Percentiles rank a stretch among this genome's conserved stretches.
Conservation (phyloP, 1,284 basidiomycete genomes). For the Coniferiporia sulphurascens region DNA sequence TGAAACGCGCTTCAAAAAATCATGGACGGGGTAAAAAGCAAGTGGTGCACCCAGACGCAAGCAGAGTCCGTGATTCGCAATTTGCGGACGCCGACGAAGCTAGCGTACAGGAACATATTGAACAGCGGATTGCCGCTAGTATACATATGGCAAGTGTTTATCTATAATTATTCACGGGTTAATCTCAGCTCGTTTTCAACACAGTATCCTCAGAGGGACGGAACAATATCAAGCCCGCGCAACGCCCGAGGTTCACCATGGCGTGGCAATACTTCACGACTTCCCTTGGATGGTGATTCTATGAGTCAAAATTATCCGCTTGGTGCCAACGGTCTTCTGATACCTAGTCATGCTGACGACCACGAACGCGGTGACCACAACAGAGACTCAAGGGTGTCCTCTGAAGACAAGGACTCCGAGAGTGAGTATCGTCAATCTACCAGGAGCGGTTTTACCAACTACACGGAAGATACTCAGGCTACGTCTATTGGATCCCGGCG, state of each 20-base stretch:
- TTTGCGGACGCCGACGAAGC: conserved; percentile 91
- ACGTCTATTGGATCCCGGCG: conserved; percentile 53
- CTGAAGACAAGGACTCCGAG: conserved; percentile 47
- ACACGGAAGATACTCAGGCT: conserved; percentile 44
- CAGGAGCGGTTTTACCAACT: conserved; percentile 42
- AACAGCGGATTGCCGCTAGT: conserved; percentile 74
- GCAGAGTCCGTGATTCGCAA: conserved; percentile 59
- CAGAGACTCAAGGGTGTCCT: conserved; percentile 26
- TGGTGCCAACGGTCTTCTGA: conserved; percentile 39
- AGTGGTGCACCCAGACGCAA: conserved; percentile 8
- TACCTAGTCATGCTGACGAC: conserved; percentile 40
- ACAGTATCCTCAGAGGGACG: conserved; percentile 53
- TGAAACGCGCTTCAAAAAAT: conserved; percentile 23
- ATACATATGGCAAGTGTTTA: conserved; percentile 53
- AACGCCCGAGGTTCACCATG: conserved; percentile 64
- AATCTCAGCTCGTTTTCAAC: not conserved
- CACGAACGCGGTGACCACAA: conserved; percentile 31
- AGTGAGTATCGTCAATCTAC: conserved; percentile 53
- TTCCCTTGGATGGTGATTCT: conserved; percentile 27
- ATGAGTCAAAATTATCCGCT: conserved; percentile 32
- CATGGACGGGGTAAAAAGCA: conserved; percentile 12
- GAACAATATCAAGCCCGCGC: conserved; percentile 54
- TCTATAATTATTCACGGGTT: conserved; percentile 9
- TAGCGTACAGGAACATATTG: conserved; percentile 79
- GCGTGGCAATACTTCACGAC: conserved; percentile 34